Evolutionary conservation across 768 basidiomycete species (phyloP), one percentile per base, ranked within the genome.

Genomic region (Dioszegia hungarica): DNA sequence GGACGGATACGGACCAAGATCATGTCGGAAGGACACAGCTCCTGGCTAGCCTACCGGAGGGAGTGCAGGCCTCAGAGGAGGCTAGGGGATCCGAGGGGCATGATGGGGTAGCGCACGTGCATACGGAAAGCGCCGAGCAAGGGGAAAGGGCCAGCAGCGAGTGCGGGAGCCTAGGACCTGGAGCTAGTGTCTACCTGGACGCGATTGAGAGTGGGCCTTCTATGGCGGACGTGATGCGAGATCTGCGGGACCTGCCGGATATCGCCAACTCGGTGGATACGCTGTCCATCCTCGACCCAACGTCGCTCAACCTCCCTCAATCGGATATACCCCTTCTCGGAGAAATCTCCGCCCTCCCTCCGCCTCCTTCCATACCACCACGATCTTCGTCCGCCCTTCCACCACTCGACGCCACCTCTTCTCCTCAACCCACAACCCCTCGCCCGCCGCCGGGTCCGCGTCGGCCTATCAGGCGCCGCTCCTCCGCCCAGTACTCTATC

Each of bases 221-320:
- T 41, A 46, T 64, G 10, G 47, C 64, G 2, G 64, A 69, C 8
- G 62, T 66, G 27, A 24, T 64, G 19, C 46, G 58, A 17, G 67
- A 69, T 27, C 51, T 68, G 28, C 33, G 67, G 29, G 67, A 63
- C 12, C 19, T 63, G 14, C 63, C 67, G 4, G 61, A 63, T 38
- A 5, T 29, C 5, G 47, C 44, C 9, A 44, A 31, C 22, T 19
- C 40, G 1, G 22, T 14, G 19, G 20, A 17, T 20, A 6, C 53
- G 5, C 40, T 20, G 3, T 17, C n/a, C 5, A 52, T 39, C n/a
- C 50, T 31, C 11, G 46, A 55, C 31, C 41, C 41, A 15, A 6
- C 29, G 20, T n/a, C n/a, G n/a, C n/a, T n/a, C n/a, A n/a, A n/a
- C n/a, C n/a, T n/a, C n/a, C n/a, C n/a, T 22, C 53, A 8, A 14